Conservation (phyloP, 208 protist species). For the Herpetomonas muscarum region DNA sequence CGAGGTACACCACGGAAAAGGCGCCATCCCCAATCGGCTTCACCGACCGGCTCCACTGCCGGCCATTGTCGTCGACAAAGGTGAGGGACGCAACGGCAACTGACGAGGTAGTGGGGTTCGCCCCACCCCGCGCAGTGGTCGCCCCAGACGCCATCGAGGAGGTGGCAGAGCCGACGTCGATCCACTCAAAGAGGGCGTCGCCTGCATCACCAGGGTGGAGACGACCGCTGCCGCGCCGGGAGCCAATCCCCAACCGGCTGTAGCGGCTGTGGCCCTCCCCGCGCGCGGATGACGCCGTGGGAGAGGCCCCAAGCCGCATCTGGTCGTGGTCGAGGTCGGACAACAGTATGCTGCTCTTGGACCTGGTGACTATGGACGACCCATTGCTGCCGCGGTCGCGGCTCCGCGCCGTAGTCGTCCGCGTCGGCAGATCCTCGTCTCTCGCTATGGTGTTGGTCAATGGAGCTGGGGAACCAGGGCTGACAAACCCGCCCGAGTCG, state of each 20-base stretch:
- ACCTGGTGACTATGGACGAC: no score
- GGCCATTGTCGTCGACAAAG: slow-evolving; percentile 25
- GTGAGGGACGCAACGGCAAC: slow-evolving; percentile 15
- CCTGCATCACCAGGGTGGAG: neutral
- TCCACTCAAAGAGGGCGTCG: slow-evolving; percentile 22
- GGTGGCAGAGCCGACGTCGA: slow-evolving; percentile 13
- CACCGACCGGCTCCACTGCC: slow-evolving; percentile 24
- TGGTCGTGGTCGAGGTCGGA: no score
- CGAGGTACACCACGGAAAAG: slow-evolving; percentile 31
- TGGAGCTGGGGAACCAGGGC: no score
- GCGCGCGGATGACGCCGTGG: neutral
- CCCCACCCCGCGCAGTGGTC: neutral
- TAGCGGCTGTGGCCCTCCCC: neutral
- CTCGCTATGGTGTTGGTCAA: no score
- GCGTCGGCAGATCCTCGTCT: no score
- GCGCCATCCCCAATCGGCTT: slow-evolving; percentile 32
- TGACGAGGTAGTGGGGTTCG: slow-evolving; percentile 1
- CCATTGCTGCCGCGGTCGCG: no score
- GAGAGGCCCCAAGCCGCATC: no score
- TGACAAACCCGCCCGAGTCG: no score
- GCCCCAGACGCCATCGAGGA: neutral
- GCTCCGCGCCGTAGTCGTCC: no score
- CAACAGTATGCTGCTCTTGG: no score
- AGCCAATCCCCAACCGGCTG: neutral
- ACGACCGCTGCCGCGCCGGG: neutral